These are phyloP conservation scores for Zychaea mexicana DNA, from an alignment of 371 early-diverging fungal species.

Conservation along the genomic window DNA sequence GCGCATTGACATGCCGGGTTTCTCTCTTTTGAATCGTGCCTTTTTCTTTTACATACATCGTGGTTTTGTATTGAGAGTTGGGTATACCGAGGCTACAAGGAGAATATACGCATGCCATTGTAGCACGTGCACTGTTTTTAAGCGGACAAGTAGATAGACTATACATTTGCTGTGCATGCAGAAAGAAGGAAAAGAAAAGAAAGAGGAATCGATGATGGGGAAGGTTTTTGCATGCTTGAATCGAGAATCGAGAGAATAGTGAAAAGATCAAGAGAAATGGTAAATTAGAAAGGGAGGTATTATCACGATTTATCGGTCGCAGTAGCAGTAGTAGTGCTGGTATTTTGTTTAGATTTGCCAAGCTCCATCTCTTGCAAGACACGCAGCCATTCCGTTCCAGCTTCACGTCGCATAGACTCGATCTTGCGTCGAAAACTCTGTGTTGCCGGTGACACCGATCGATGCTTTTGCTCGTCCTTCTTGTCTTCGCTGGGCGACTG, in stretches of 20 bases:
- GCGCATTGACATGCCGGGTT: not conserved
- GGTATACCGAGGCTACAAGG: too few relatives aligned
- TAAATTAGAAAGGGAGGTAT: not conserved
- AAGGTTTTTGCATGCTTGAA: too few relatives aligned
- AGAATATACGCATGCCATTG: too few relatives aligned
- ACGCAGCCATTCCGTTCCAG: constrained; percentile 65
- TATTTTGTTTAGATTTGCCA: constrained; percentile 15
- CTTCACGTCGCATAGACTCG: constrained; percentile 65
- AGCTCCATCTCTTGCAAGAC: constrained; percentile 63
- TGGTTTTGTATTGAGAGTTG: too few relatives aligned
- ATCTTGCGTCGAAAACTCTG: constrained; percentile 51
- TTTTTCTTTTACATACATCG: too few relatives aligned
- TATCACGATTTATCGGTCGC: not conserved
- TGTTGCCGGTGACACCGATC: constrained; percentile 20
- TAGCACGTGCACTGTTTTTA: too few relatives aligned
- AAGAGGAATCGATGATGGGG: not conserved
- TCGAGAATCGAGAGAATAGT: too few relatives aligned
- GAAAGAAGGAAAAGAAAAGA: not conserved
- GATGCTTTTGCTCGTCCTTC: constrained; percentile 13
- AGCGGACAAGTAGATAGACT: not conserved
- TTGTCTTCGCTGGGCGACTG: constrained; percentile 20
- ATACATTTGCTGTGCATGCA: not conserved
- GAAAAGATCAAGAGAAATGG: not conserved
- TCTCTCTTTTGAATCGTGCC: not conserved
- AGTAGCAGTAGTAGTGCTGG: not conserved